Evolutionary conservation across 805 yeast genomes (phyloP), one percentile per base, ranked within the genome.

Genomic region (Sungouiella blattae): DNA sequence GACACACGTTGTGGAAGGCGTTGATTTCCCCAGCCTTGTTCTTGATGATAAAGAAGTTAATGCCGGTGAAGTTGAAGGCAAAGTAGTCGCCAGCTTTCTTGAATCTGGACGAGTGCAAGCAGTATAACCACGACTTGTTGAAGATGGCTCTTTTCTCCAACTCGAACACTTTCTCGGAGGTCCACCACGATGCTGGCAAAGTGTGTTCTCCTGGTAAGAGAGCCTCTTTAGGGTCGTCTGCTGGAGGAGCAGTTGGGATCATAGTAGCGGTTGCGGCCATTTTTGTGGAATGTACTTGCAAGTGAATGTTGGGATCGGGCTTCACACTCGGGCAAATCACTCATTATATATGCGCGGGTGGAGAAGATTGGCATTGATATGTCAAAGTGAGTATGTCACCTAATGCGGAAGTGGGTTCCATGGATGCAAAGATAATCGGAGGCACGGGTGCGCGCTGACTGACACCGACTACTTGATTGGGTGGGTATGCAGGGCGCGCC

Each of bases 101-200:
- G 55, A 77, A 77, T 33, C 80, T 64, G n/a, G 71, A 63, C 7
- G 65, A 41, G 44, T 77, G 83, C 6, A 68, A 67, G 36, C 75
- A 69, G 54, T 57, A 77, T 33, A 77, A 50, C 83, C 83, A 77
- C 18, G 78, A 60, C 51, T 73, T 69, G 49, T 70, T 64, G 55
- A 77, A 77, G 40, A 77, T 65, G 11, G 82, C 69, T 47, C 80
- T 63, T 47, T 73, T 77, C 50, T 77, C 83, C 37, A 76, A 60
- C 28, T 77, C 81, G 48, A 72, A 73, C 30, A 77, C 71, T 40
- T 73, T 73, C 36, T 73, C 75, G 8, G 80, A 73, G 13, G 75
- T 73, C 81, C 81, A 77, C 83, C 83, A 77, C 13, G 80, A 73
- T 8, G 83, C 78, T 18, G 83, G 83, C 30, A 77, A 64, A 0